Evolutionary conservation across 1,284 basidiomycete species (phyloP), one percentile per base, ranked within the genome.

Genomic region (Volvariella surrecta): DNA sequence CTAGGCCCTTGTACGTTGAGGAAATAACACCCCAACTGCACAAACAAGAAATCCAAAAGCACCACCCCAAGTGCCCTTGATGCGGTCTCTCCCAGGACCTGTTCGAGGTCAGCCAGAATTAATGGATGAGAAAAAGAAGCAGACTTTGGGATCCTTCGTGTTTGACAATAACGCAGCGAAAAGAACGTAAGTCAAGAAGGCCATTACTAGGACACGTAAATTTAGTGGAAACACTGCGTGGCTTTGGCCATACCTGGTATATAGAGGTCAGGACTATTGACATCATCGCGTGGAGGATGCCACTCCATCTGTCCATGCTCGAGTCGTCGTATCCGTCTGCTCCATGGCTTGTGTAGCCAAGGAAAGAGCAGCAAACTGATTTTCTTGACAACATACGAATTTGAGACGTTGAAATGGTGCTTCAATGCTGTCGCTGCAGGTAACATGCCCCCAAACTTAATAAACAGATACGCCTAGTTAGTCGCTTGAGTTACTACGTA

Each of bases 321-420:
- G 37, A 73, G 66, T 40, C 82, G 71, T 32, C 67, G 68, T 11
- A 81, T 62, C 46, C 77, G 75, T 11, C 90, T 72, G 1, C 79
- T 73, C 84, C 89, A 91, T 0, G 88, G 82, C 48, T 76, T 80
- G 58, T 99, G 94, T 34, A 82, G 67, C 96, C 96, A 99, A 0
- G 96, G 96, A 55, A 97, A 98, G 34, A 98, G 69, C n/a, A 99
- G 72, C 19, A 99, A 71, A 13, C 79, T 78, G 3, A 99, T 70
- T 61, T 99, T 99, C 57, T 79, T 77, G 30, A 98, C 80, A 38
- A 99, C 95, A 59, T 99, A 99, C 1, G 82, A 86, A 61, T 97
- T 98, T 17, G 91, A 94, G 11, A 99, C 96, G 59, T 97, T 93
- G 66, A 98, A 98, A 56, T 92, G 88, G 57, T 93, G 86, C 59